phyloP scores from a whole-genome alignment of 164 flowering plant species.

The Stephania cephalantha region DNA sequence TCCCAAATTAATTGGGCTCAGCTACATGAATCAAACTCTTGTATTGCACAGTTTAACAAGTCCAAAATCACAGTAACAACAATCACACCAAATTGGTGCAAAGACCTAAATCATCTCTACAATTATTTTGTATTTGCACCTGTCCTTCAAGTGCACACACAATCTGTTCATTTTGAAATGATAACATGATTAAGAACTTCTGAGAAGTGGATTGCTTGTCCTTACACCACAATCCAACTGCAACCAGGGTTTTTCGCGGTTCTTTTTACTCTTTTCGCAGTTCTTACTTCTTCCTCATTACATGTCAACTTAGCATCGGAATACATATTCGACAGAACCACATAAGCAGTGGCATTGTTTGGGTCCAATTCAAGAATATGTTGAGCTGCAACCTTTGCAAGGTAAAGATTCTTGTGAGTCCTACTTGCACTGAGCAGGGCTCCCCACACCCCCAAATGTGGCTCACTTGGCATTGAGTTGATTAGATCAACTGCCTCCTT shows the following conservation, averaged over 20 bases:
- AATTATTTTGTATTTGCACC: too few species aligned
- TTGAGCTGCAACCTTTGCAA: slow-evolving; percentile 15
- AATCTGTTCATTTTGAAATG: too few species aligned
- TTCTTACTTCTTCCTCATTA: slow-evolving; percentile 8
- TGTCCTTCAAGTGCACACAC: too few species aligned
- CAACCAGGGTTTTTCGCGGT: slow-evolving; percentile 12
- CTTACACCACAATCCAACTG: slow-evolving; percentile 9
- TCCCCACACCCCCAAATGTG: slow-evolving; percentile 14
- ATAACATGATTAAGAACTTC: too few species aligned
- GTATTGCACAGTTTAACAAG: too few species aligned
- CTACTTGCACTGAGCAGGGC: slow-evolving; percentile 23
- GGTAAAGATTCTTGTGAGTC: slow-evolving; percentile 10
- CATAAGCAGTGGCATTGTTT: slow-evolving; percentile 12
- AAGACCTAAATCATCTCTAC: too few species aligned
- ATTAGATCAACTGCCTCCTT: slow-evolving; percentile 18
- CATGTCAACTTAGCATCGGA: slow-evolving; percentile 1
- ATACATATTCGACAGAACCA: slow-evolving; percentile 16
- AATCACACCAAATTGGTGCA: too few species aligned
- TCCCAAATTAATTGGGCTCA: too few species aligned
- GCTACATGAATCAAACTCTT: too few species aligned
- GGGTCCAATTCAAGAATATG: slow-evolving; percentile 17
- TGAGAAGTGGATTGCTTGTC: too few species aligned
- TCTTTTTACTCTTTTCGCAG: slow-evolving; percentile 3
- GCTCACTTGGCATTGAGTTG: slow-evolving; percentile 11
- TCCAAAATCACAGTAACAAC: too few species aligned